Evolutionary conservation across 192 early-diverging fungal genomes (phyloP), one percentile per base, ranked within the genome.

Genomic region (Coemansia sp.): DNA sequence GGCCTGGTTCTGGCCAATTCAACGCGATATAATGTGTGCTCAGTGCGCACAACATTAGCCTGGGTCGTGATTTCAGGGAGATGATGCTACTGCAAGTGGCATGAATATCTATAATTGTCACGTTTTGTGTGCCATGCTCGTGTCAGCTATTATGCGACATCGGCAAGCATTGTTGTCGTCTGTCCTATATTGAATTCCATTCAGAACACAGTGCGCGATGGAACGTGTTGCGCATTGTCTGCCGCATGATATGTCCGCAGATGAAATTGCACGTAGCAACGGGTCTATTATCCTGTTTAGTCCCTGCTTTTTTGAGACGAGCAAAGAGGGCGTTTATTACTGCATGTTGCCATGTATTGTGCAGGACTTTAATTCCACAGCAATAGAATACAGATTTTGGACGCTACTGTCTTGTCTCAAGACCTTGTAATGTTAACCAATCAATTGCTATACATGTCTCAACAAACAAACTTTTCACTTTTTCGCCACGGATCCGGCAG

Each of bases 121-220:
- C 41, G 41, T 45, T 45, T 45, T 45, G 15, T 15, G 4, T n/a
- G 41, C 41, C 15, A n/a, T 45, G 15, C 41, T 9, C 3, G 11
- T 12, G 11, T n/a, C 41, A 45, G 41, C 41, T n/a, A 45, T 45
- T 45, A 45, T 45, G 41, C 41, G 14, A 45, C 41, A 15, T 45
- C 14, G 53, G 29, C n/a, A 32, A n/a, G 53, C 27, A 55, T 55
- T 55, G 53, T 55, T 52, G 6, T 29, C 14, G 3, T 15, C 29
- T 14, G 52, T 14, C 12, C 14, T 55, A 29, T 55, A 55, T 55
- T 55, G 53, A 55, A 55, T 55, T 2, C n/a, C 53, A 55, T 25
- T 22, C 29, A 55, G 27, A 55, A 25, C 29, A 55, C 9, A 32
- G 27, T 6, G 27, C 15, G 41, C 41, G 41, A 45, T n/a, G 11